Conservation (phyloP, 139 green algal genomes). For the Yamagishiella unicocca region DNA sequence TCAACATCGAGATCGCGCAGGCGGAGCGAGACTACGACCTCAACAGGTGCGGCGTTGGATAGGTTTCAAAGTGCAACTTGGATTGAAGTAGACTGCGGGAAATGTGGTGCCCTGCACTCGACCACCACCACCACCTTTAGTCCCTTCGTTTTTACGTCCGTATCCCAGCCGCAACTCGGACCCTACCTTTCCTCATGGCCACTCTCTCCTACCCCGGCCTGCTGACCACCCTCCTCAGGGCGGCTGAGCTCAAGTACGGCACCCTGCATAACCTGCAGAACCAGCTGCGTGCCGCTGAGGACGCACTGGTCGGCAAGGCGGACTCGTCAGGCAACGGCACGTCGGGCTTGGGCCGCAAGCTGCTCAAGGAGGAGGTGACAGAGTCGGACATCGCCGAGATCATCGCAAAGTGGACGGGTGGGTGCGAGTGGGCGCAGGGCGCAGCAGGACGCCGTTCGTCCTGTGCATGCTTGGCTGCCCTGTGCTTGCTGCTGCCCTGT, state of each 20-base stretch:
- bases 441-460: too few relatives aligned
- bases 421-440: neutral
- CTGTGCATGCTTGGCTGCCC: too few relatives aligned
- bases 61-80: neutral
- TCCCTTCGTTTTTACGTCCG: too few relatives aligned
- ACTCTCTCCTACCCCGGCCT: neutral
- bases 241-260: constrained; percentile 99
- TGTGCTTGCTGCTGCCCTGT: too few relatives aligned
- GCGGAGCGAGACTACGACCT: constrained; percentile 98
- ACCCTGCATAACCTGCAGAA: constrained; percentile 93
- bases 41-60: constrained; percentile 63
- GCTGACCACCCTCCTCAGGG: constrained; percentile 52
- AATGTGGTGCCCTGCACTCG: too few relatives aligned
- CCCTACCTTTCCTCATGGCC: too few relatives aligned
- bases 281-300: constrained; percentile 83
- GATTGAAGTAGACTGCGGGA: too few relatives aligned
- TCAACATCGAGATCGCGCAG: constrained; percentile 84
- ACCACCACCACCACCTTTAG: too few relatives aligned
- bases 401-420: constrained; percentile 92
- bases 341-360: constrained; percentile 57
- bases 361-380: constrained; percentile 97
- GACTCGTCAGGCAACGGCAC: constrained; percentile 49
- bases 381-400: constrained; percentile 95
- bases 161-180: too few relatives aligned
- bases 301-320: constrained; percentile 63